These are phyloP conservation scores for Teunomyces pallodes DNA, from an alignment of 805 yeast genomes.

Conservation along the genomic window DNA sequence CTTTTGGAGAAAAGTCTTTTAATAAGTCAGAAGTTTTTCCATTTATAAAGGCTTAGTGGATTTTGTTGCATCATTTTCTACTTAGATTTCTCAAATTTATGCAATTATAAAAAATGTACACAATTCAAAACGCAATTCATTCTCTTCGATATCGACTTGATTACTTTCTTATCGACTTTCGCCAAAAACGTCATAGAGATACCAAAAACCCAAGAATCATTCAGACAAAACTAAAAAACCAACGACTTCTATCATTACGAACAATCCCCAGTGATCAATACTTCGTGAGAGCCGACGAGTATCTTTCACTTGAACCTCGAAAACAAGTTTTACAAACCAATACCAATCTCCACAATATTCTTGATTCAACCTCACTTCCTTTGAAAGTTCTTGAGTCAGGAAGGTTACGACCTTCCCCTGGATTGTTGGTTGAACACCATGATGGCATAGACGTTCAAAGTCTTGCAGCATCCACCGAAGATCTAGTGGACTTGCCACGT, in stretches of 20 bases:
- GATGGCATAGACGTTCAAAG: not conserved
- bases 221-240: constrained; percentile 31
- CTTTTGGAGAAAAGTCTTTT: too few species aligned
- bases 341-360: not conserved
- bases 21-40: too few species aligned
- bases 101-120: not conserved
- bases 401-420: not conserved
- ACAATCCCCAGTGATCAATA: constrained; percentile 34
- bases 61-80: not conserved
- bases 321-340: not conserved
- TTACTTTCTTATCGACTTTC: constrained; percentile 31
- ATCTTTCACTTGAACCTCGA: constrained; percentile 18
- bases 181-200: constrained; percentile 38
- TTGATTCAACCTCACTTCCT: not conserved
- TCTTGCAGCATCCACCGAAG: not conserved
- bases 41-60: too few species aligned
- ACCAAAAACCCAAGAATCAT: constrained; percentile 36
- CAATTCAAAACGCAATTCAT: constrained; percentile 11
- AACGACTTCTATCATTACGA: constrained; percentile 37
- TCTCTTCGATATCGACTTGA: constrained; percentile 31
- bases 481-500: not conserved
- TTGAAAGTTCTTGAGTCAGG: not conserved
- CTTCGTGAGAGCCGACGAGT: constrained; percentile 29
- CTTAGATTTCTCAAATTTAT: not conserved
- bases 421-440: not conserved